phyloP scores from a whole-genome alignment of 371 early-diverging fungal species.

The Mucor ambiguus region DNA sequence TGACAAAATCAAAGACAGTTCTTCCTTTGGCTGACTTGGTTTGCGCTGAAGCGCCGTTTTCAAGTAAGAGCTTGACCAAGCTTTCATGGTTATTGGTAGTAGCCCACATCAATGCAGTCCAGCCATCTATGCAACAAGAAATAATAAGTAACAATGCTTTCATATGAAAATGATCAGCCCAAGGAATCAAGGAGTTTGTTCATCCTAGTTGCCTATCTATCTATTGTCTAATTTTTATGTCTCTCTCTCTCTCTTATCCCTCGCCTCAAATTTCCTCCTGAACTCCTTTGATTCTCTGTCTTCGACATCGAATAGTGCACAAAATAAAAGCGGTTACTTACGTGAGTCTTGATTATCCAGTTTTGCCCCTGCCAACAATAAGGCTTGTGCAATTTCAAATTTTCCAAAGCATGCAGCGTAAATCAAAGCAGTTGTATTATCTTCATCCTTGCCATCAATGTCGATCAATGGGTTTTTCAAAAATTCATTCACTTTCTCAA shows the following conservation, averaged over 20 bases:
- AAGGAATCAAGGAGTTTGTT: neutral
- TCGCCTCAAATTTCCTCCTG: neutral
- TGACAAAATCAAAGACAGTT: constrained; percentile 79
- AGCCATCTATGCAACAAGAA: constrained; percentile 68
- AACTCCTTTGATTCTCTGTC: neutral
- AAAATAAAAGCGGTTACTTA: constrained; percentile 20
- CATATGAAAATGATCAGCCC: neutral
- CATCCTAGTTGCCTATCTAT: neutral
- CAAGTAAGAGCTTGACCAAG: constrained; percentile 74
- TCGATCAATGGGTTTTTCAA: constrained; percentile 62
- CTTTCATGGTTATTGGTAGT: constrained; percentile 82
- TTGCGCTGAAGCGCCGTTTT: constrained; percentile 75
- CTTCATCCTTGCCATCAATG: constrained; percentile 80
- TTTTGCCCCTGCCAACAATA: constrained; percentile 77
- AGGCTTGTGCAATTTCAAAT: constrained; percentile 61
- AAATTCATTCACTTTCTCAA: constrained; percentile 83
- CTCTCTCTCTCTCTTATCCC: neutral
- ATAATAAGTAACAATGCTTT: neutral
- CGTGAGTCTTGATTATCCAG: constrained; percentile 75
- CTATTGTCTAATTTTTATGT: neutral
- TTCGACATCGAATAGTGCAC: neutral
- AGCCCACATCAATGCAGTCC: constrained; percentile 97
- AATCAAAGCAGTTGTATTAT: constrained; percentile 84
- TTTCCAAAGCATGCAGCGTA: constrained; percentile 93
- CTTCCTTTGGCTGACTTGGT: constrained; percentile 76